Base-by-base conservation (phyloP, 345 rosid species). In the Lepidium africanum region DNA sequence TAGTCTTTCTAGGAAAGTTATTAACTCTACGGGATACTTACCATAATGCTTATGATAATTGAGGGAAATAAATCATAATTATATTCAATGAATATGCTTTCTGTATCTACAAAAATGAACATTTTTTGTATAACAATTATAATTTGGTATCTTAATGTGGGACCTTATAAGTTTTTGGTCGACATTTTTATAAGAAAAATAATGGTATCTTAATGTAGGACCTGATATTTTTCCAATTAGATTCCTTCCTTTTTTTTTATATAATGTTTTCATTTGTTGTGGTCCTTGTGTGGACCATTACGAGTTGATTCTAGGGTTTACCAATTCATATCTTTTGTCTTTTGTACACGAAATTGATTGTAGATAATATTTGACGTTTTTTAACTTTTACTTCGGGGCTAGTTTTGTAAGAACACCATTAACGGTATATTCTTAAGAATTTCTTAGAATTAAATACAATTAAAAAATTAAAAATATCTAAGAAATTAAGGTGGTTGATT, bases 261-360 rank as follows among this genome's bases (percentile, higher is more conserved):
- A 11, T 0, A n/a, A 8, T 51, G n/a, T 14, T 41, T 64, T 30
- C 42, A 36, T 37, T 43, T 15, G 46, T 17, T 56, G 70, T 72
- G 57, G 69, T 71, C 63, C 70, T 63, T 17, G n/a, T 21, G 45
- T 64, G 59, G 59, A 72, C 71, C 71, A 56, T 23, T 48, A 56
- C 25, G 30, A 58, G 61, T 73, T 59, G 48, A 59, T 40, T 65
- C 71, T 72, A 65, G 54, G 66, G 66, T 40, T 72, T 50, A 64
- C 70, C 57, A 55, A 9, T 46, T 55, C 52, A 64, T 57, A 10
- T 47, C 42, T 63, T 69, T 62, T 43, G 63, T 53, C 16, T 54
- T 47, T 72, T 64, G 59, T 64, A 63, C 71, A 64, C 71, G 59
- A 40, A 64, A 27, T 5, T 30, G 6, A 52, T 35, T 1, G 25